phyloP scores from a whole-genome alignment of 768 basidiomycete genomes.

The Russula abietina region DNA sequence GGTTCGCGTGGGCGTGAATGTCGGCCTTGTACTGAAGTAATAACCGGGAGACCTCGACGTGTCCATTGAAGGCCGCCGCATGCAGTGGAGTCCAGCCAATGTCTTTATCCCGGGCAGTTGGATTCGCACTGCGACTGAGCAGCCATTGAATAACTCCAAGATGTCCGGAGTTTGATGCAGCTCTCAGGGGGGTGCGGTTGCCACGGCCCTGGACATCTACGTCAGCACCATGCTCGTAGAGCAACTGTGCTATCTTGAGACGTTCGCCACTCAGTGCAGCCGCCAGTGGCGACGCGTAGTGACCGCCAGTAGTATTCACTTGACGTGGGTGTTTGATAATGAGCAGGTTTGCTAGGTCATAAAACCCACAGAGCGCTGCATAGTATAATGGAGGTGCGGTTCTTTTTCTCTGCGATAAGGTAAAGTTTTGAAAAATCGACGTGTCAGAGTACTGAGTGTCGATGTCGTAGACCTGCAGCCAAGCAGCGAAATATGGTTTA shows the following conservation, averaged over 20 bases:
- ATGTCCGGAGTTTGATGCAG: background rate
- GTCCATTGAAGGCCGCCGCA: background rate
- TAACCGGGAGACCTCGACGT: background rate
- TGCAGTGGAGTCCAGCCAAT: background rate
- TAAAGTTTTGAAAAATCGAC: accelerated
- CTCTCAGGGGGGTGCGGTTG: background rate
- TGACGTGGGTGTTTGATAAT: background rate
- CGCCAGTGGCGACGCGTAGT: background rate
- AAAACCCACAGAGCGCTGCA: background rate
- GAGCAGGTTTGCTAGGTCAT: background rate
- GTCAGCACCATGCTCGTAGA: background rate
- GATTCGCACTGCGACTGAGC: background rate
- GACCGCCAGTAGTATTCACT: background rate
- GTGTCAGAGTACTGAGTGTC: too few species aligned
- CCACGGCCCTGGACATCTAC: background rate
- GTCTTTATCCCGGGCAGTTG: background rate
- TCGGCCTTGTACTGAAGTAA: background rate
- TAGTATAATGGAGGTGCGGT: background rate
- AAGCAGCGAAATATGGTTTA: background rate
- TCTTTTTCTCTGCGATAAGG: too few species aligned
- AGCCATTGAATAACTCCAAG: background rate
- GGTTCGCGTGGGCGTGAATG: background rate
- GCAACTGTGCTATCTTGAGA: background rate
- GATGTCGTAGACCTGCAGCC: background rate
- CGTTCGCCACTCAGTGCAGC: background rate